phyloP scores from a whole-genome alignment of 257 asterid species.

The Thymus mandschuricus region DNA sequence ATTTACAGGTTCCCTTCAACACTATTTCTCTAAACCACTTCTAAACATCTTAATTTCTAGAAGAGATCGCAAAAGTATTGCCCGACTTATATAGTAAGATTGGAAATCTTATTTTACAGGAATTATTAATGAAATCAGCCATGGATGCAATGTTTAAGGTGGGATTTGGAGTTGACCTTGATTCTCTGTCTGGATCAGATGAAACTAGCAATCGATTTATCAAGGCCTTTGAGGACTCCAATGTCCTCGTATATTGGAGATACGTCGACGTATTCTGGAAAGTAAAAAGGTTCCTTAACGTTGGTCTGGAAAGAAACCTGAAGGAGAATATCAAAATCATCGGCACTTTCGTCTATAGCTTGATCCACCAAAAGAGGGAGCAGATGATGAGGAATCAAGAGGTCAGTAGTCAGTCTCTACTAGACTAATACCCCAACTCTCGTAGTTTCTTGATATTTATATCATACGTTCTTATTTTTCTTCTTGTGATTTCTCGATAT shows the following conservation, averaged over 20 bases:
- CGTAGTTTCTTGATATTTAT: not conserved
- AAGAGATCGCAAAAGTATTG: not conserved
- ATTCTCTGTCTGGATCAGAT: conserved; percentile 53
- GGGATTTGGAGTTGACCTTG: conserved; percentile 58
- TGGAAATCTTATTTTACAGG: conserved; percentile 32
- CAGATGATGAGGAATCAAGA: conserved; percentile 47
- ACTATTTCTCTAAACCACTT: not conserved
- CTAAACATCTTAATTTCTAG: not conserved
- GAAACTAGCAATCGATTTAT: conserved; percentile 48
- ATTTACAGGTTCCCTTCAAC: conserved; percentile 41
- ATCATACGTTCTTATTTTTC: not conserved
- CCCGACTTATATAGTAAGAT: not conserved
- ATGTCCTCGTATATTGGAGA: conserved; percentile 49
- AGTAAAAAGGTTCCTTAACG: conserved; percentile 49
- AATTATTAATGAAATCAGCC: conserved; percentile 55
- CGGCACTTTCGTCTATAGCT: conserved; percentile 46
- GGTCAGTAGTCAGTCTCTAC: conserved; percentile 35
- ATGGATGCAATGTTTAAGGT: conserved; percentile 59
- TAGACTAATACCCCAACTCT: conserved; percentile 5
- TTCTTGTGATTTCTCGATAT: not conserved
- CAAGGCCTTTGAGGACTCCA: conserved; percentile 62
- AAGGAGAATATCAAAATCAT: conserved; percentile 43
- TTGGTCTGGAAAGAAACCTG: conserved; percentile 56
- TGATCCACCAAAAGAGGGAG: conserved; percentile 49
- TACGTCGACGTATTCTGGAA: conserved; percentile 62